Evolutionary conservation across 805 yeast genomes (phyloP), one percentile per base, ranked within the genome.

Genomic region (Suhomyces canberraensis): DNA sequence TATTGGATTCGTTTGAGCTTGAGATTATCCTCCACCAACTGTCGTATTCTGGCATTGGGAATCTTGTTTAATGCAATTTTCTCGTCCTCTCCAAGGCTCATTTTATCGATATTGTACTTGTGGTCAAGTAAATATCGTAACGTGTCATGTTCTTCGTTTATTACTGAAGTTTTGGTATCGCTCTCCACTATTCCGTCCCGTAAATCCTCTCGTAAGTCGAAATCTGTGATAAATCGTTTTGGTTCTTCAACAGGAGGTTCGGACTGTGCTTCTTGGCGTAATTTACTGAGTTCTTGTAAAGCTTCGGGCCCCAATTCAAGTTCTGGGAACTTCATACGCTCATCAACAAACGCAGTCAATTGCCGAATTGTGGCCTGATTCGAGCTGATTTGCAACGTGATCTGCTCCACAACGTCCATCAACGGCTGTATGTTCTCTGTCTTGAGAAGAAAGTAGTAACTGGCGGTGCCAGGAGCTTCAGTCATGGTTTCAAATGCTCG

Each of bases 351-450:
- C 4, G 16, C 5, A 13, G 55, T 45, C 26, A 64, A 36, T 7
- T 51, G 41, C 18, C 45, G 51, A 13, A 64, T 46, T 11, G 47
- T 39, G 5, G 19, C 32, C 13, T 54, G 60, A 42, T 64, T 66
- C 31, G 50, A 41, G 14, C 42, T 43, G 4, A 66, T 45, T 28
- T 50, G 50, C 1, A 29, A 3, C 8, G 46, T 40, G n/a, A 64
- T 42, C 18, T 51, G 47, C 11, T 47, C 46, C 1, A 61, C 42
- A 3, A 58, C 37, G 1, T 44, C 53, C 2, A 50, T 17, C 11
- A 66, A 46, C 3, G 68, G 66, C 31, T 55, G 53, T 31, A 58
- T 50, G 39, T 58, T 62, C 36, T 66, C 72, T 8, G 60, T 58
- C 22, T 54, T 54, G 13, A 58, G 48, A 16, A 48, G 42, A 36